phyloP scores from a whole-genome alignment of 225 moss, liverwort and hornwort genomes.

The Takakia lepidozioides region DNA sequence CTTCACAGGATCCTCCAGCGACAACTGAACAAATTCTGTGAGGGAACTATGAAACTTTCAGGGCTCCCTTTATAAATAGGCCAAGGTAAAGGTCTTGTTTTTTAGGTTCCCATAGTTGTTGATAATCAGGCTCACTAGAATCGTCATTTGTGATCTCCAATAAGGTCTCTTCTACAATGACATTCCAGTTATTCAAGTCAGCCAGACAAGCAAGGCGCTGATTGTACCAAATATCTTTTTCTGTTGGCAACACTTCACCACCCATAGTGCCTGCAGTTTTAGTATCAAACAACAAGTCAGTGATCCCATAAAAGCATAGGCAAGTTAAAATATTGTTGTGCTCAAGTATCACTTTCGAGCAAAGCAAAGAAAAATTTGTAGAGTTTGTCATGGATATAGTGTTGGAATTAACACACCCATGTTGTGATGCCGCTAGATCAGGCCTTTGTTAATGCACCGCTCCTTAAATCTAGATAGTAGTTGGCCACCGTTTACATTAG shows the following conservation, averaged over 20 bases:
- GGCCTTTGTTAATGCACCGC: no score
- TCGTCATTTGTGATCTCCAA: constrained; percentile 47
- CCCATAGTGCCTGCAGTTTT: constrained; percentile 33
- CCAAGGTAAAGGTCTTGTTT: constrained; percentile 58
- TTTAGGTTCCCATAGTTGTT: constrained; percentile 59
- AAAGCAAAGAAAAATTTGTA: no score
- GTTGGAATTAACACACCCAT: no score
- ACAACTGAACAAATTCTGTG: constrained; percentile 55
- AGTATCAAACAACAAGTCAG: no score
- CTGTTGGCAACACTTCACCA: constrained; percentile 45
- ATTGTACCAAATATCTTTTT: constrained; percentile 78
- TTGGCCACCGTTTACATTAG: no score
- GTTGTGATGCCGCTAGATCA: no score
- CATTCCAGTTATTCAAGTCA: constrained; percentile 64
- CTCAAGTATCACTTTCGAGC: no score
- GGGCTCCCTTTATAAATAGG: constrained; percentile 63
- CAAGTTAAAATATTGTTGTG: no score
- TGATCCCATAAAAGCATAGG: no score
- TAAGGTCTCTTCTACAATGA: constrained; percentile 55
- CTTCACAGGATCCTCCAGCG: constrained; percentile 46
- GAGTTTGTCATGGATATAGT: no score
- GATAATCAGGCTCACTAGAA: constrained; percentile 48
- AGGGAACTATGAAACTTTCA: constrained; percentile 47
- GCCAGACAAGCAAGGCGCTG: constrained; percentile 70
- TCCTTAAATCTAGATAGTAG: no score